phyloP scores from a whole-genome alignment of 2,329 filamentous ascomycete species.

The Aspergillus ustus region DNA sequence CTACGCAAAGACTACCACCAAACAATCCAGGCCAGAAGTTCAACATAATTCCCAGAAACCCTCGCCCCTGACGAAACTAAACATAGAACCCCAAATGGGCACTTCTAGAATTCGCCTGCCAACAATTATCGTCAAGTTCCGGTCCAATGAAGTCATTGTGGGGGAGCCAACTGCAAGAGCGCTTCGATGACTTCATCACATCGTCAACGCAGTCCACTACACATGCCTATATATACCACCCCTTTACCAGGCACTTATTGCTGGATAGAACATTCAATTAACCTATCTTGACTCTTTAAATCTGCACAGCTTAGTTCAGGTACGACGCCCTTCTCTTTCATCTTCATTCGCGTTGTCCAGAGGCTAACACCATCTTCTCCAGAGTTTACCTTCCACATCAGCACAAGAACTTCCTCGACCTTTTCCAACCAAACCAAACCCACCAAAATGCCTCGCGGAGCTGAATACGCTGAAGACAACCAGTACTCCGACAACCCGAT shows the following conservation, averaged over 20 bases:
- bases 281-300: neutral
- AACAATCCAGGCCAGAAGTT: too few species aligned
- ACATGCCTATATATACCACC: neutral
- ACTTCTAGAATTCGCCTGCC: neutral
- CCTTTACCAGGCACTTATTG: neutral
- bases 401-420: neutral
- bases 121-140: neutral
- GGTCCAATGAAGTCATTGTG: neutral
- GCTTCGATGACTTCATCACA: neutral
- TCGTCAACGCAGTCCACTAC: neutral
- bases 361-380: neutral
- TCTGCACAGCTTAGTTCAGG: neutral
- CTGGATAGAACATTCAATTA: neutral
- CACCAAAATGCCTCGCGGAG: constrained; percentile 46
- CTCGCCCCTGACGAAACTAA: neutral
- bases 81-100: neutral
- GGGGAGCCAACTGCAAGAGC: neutral
- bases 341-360: neutral
- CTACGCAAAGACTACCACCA: too few species aligned
- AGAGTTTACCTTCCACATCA: neutral
- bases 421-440: neutral
- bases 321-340: neutral
- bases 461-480: constrained; percentile 44
- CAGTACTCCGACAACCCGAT: constrained; percentile 46
- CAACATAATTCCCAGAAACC: too few species aligned